Percentiles rank a stretch among this genome's conserved stretches.
Conservation (phyloP, 1,139 yeast species). For the Debaryomyces sp. region DNA sequence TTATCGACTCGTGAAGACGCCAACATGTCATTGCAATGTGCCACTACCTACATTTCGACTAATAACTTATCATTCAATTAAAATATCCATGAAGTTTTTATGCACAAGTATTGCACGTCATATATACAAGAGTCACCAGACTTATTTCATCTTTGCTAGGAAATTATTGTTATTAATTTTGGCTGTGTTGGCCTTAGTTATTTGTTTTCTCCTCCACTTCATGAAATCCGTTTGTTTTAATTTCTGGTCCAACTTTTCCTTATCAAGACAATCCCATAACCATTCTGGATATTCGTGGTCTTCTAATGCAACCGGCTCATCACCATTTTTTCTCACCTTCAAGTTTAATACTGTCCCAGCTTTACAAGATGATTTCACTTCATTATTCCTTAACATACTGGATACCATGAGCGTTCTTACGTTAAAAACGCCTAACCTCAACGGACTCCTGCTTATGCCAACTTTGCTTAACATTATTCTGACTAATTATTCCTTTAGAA, state of each 20-base stretch:
- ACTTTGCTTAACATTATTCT: not conserved
- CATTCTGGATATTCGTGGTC: constrained; percentile 92
- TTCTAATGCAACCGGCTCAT: constrained; percentile 87
- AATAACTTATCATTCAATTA: not conserved
- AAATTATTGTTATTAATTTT: constrained; percentile 81
- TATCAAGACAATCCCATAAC: constrained; percentile 89
- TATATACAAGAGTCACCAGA: constrained; percentile 11
- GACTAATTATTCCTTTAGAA: not conserved
- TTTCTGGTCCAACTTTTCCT: constrained; percentile 53
- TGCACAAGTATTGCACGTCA: constrained; percentile 4
- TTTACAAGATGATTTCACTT: constrained; percentile 45
- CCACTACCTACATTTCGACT: not conserved
- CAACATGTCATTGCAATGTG: not conserved
- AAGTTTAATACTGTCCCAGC: constrained; percentile 85
- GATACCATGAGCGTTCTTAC: not conserved
- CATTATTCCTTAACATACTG: not conserved
- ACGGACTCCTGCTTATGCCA: not conserved
- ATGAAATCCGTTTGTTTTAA: constrained; percentile 62
- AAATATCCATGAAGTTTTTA: not conserved
- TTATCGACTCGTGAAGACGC: not conserved
- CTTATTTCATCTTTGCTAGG: constrained; percentile 49
- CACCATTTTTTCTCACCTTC: constrained; percentile 75
- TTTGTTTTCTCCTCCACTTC: constrained; percentile 66
- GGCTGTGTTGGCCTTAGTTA: constrained; percentile 67
- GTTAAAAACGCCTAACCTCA: not conserved